Evolutionary conservation across 1,284 basidiomycete species (phyloP).

Genomic region (Xanthoconium separans): DNA sequence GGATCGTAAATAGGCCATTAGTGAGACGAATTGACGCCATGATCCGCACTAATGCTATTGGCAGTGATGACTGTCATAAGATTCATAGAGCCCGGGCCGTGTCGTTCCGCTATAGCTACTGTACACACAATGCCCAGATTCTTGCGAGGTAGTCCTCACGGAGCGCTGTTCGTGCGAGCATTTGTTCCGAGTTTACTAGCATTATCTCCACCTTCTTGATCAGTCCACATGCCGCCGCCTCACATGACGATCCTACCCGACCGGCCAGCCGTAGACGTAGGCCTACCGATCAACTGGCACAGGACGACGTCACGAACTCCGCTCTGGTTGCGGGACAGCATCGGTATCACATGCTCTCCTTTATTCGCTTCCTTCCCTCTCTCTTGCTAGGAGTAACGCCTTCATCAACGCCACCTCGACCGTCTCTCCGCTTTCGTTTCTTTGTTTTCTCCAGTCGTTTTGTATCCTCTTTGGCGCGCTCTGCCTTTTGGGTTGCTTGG

Average conservation of each 20-base stretch:
- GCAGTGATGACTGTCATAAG: too few species aligned
- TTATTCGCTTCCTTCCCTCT: slow-evolving; percentile 16
- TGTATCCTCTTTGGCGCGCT: slow-evolving; percentile 34
- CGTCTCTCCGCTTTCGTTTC: slow-evolving; percentile 35
- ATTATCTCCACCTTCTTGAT: background rate
- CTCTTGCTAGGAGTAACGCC: slow-evolving; percentile 13
- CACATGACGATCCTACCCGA: slow-evolving; percentile 1
- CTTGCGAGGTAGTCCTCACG: background rate
- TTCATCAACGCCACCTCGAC: slow-evolving; percentile 1
- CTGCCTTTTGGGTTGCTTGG: slow-evolving; percentile 29
- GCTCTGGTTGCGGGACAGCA: background rate
- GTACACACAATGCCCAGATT: too few species aligned
- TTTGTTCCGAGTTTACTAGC: slow-evolving; percentile 5
- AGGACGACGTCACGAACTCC: background rate
- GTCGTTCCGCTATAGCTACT: too few species aligned
- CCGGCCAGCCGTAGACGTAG: background rate
- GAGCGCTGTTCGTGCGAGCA: slow-evolving; percentile 2
- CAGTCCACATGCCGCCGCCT: slow-evolving; percentile 1
- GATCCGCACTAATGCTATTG: too few species aligned
- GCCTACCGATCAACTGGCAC: background rate
- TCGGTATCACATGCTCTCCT: slow-evolving; percentile 10
- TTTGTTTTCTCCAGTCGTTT: slow-evolving; percentile 32
- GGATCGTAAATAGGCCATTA: background rate
- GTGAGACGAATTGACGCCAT: background rate
- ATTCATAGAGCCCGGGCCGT: background rate